A percentile compares a stretch with the other conserved stretches of the same genome.
These are phyloP conservation scores for Nemophila menziesii DNA, from an alignment of 257 asterid genomes.

Conservation along the genomic window DNA sequence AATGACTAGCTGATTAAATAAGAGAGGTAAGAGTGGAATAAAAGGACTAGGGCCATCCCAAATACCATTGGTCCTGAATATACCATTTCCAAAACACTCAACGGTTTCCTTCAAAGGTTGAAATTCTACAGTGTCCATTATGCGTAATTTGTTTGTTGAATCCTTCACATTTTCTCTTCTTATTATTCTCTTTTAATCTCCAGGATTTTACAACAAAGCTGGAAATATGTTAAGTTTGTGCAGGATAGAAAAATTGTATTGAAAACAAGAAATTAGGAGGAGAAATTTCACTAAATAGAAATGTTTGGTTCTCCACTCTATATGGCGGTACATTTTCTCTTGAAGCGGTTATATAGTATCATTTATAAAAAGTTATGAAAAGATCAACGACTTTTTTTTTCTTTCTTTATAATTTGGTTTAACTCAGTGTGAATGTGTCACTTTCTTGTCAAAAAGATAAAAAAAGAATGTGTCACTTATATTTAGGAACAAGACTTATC, in stretches of 20 bases:
- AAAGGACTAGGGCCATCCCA: conserved; percentile 97
- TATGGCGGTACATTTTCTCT: neutral
- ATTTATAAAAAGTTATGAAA: too few relatives aligned
- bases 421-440: too few relatives aligned
- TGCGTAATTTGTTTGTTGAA: too few relatives aligned
- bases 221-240: neutral
- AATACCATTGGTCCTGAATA: conserved; percentile 75
- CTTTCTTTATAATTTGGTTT: too few relatives aligned
- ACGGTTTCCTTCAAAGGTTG: conserved; percentile 28
- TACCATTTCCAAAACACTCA: conserved; percentile 55
- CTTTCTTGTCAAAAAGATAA: too few relatives aligned
- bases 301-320: conserved; percentile 11
- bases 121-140: conserved; percentile 17
- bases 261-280: neutral
- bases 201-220: neutral
- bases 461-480: too few relatives aligned
- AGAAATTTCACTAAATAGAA: conserved; percentile 3
- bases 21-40: conserved; percentile 77
- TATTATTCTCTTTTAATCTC: too few relatives aligned
- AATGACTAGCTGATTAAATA: conserved; percentile 54
- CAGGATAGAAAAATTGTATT: neutral
- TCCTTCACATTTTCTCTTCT: neutral
- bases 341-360: neutral
- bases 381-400: neutral
- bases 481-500: too few relatives aligned